phyloP scores from a whole-genome alignment of 768 basidiomycete species.

The Auricularia cornea region DNA sequence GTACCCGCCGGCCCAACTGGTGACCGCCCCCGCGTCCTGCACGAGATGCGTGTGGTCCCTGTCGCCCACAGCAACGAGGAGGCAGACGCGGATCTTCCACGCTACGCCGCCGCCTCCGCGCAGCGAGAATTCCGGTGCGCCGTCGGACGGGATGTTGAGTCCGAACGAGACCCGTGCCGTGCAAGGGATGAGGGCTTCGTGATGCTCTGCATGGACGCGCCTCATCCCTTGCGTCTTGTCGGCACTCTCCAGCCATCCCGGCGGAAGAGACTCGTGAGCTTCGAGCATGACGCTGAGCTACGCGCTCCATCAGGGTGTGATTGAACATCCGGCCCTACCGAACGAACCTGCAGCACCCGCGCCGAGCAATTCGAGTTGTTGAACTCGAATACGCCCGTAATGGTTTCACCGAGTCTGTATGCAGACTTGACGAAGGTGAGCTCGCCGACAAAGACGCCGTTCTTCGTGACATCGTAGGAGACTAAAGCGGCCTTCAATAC shows the following conservation, averaged over 20 bases:
- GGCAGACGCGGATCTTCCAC: slow-evolving; percentile 81
- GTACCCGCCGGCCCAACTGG: slow-evolving; percentile 66
- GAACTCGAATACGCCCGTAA: slow-evolving; percentile 79
- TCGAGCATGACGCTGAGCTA: slow-evolving; percentile 86
- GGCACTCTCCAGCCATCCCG: slow-evolving; percentile 23
- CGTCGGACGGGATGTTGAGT: slow-evolving; percentile 89
- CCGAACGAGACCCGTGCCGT: slow-evolving; percentile 75
- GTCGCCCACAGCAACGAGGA: slow-evolving; percentile 70
- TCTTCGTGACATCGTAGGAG: slow-evolving; percentile 93
- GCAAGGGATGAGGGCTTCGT: slow-evolving; percentile 64
- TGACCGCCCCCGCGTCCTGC: background rate
- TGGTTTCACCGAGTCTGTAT: slow-evolving; percentile 87
- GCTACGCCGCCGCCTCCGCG: slow-evolving; percentile 62
- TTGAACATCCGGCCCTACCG: background rate
- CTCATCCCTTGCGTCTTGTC: slow-evolving; percentile 36
- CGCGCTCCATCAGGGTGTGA: background rate
- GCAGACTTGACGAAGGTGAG: slow-evolving; percentile 88
- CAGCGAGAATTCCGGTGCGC: slow-evolving; percentile 74
- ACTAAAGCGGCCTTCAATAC: slow-evolving; percentile 37
- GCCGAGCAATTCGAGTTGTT: slow-evolving; percentile 63
- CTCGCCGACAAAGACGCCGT: slow-evolving; percentile 80
- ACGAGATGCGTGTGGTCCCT: slow-evolving; percentile 22
- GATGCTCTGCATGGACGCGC: slow-evolving; percentile 79
- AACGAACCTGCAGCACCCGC: slow-evolving; percentile 73
- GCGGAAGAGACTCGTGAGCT: slow-evolving; percentile 77